Evolutionary conservation across 1,139 yeast genomes (phyloP), one percentile per base, ranked within the genome.

Genomic region (Scheffersomyces insectosa): DNA sequence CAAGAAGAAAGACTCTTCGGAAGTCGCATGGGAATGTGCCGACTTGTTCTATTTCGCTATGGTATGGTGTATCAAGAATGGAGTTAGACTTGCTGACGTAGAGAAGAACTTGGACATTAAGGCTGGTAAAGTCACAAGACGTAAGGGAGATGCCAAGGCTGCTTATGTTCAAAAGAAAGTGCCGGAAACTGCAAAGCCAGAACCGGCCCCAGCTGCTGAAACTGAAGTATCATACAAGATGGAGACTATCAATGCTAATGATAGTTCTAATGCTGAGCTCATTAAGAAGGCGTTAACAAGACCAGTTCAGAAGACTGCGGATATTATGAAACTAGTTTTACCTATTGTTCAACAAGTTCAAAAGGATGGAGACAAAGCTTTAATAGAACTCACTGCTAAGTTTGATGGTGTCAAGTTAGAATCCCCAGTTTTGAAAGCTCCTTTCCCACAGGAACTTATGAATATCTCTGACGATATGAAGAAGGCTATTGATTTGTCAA

Each of bases 1-100:
- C 7, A 75, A 76, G 52, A 79, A 79, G 3, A 47, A 51, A 14
- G 62, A 65, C 39, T 55, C 57, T 38, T 58, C 62, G 28, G 98
- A 93, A 50, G 79, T 90, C 42, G 86, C 98, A 0, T 93, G 97
- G 97, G 99, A 93, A 68, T 93, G 96, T 44, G 99, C 99, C 6
- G 99, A 95, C 63, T 75, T 93, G 61, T 67, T 95, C 45, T 93
- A 95, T 68, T 95, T 95, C 66, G 91, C 95, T 9, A 66, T 91
- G 75, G 77, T 89, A n/a, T 88, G 89, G 78, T 82, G 95, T 52
- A 85, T 86, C 36, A 84, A 88, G 63, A 73, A 82, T 55, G 96
- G 91, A 31, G 97, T 91, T 33, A 70, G 85, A 27, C 72, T 91
- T 60, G 72, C 79, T 11, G 97, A 91, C 55, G 83, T 93, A 36